Evolutionary conservation across 192 early-diverging fungal species (phyloP), one percentile per base, ranked within the genome.

Genomic region (Helicostylum pulchrum): DNA sequence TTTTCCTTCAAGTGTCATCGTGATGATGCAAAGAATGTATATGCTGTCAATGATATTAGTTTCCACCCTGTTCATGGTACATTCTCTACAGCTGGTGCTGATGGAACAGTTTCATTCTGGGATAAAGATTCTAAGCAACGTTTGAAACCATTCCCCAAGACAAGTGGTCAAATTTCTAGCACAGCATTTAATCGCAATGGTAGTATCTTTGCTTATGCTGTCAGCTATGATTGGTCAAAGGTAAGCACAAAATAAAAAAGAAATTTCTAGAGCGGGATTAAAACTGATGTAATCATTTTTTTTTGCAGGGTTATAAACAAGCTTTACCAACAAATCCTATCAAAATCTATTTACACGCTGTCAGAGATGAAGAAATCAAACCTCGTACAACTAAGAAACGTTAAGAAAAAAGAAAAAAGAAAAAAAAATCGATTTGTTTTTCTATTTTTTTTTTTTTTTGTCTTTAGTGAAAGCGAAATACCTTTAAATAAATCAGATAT

Each of bases 1-100:
- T 92, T 98, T 77, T 88, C 94, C 34, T 95, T 92, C 86, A 95
- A 93, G 66, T 98, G 96, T 74, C 96, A 98, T 75, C 87, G 96
- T 49, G 88, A 88, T 34, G 80, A 80, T 21, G 80, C 83, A 51
- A 76, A 75, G 59, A 72, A 73, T 19, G 85, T 90, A 8, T 90
- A 82, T 65, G 62, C 87, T 19, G 88, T 92, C 53, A 92, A 91
- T 67, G 74, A 74, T 12, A 80, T 83, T 34, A 86, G 86, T 56
- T 90, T 95, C 74, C 90, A 95, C 70, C 93, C 93, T 2, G 34
- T 76, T 2, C 88, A 92, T 73, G 92, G 93, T 34, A 97, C 96
- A 11, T 95, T 96, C 70, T 84, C 89, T 17, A 95, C 94, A 12
- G 85, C 86, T 3, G 92, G 93, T 30, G 79, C 89, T 17, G 95